Percentiles rank a stretch among this genome's conserved stretches.
Conservation (phyloP, 2,329 filamentous ascomycete genomes). For the Curvularia verruculosa region DNA sequence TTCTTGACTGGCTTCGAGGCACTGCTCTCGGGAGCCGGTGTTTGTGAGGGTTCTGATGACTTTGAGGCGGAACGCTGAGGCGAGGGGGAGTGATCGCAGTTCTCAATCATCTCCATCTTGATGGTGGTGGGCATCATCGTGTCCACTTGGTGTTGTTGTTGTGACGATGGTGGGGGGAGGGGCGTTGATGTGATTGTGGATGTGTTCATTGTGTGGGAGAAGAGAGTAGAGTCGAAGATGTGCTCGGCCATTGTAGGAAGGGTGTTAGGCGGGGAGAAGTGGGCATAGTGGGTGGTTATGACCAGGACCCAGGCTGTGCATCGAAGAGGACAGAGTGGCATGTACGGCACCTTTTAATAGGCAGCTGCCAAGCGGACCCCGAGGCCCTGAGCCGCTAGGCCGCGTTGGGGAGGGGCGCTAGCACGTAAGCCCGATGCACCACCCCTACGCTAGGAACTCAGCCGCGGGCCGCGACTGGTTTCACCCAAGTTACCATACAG, state of each 20-base stretch:
- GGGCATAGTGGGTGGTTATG: slow-evolving; percentile 39
- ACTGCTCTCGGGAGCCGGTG: slow-evolving; percentile 30
- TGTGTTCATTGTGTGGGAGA: slow-evolving; percentile 32
- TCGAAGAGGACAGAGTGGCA: slow-evolving; percentile 38
- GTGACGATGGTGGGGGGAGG: slow-evolving; percentile 14
- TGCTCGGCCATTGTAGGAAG: slow-evolving; percentile 36
- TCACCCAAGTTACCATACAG: slow-evolving; percentile 18
- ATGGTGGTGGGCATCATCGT: slow-evolving; percentile 43
- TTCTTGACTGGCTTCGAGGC: slow-evolving; percentile 76
- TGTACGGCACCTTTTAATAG: slow-evolving; percentile 46
- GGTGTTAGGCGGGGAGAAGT: slow-evolving; percentile 38
- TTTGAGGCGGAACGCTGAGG: slow-evolving; percentile 24
- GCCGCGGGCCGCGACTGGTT: slow-evolving; percentile 35
- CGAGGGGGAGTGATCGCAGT: slow-evolving; percentile 32
- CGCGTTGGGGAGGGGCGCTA: slow-evolving; percentile 11
- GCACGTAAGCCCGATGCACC: slow-evolving; percentile 14
- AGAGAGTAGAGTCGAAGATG: slow-evolving; percentile 28
- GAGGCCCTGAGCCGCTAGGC: slow-evolving; percentile 28
- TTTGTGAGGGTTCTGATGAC: slow-evolving; percentile 26
- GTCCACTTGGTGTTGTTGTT: slow-evolving; percentile 10
- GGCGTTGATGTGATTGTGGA: slow-evolving; percentile 19
- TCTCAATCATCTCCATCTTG: slow-evolving; percentile 52
- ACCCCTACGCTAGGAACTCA: slow-evolving; percentile 29
- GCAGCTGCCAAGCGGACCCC: slow-evolving; percentile 24
- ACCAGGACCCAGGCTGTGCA: slow-evolving; percentile 37